Conservation (phyloP, 176 grass and related monocot genomes). For the Puccinellia tenuiflora region DNA sequence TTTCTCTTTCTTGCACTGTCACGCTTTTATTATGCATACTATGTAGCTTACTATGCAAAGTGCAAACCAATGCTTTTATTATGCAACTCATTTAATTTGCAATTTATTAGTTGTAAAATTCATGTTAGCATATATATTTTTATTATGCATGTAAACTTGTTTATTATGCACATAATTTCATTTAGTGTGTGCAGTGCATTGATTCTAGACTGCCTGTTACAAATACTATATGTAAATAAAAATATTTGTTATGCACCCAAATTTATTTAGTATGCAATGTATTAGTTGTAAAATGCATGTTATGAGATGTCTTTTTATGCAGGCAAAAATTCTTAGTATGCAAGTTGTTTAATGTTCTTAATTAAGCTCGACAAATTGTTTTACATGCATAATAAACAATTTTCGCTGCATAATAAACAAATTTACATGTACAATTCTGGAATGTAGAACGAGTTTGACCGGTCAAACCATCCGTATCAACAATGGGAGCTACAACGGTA, state of each 20-base stretch:
- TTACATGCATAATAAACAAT: constrained; percentile 5
- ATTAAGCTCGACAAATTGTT: not conserved
- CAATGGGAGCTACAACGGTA: not conserved
- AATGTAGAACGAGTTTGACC: constrained; percentile 8
- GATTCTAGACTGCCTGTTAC: too few relatives aligned
- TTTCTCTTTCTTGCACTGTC: too few relatives aligned
- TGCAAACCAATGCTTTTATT: too few relatives aligned
- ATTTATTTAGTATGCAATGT: not conserved
- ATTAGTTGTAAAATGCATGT: not conserved
- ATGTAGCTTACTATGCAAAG: too few relatives aligned
- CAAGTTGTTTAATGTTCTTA: not conserved
- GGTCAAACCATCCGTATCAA: not conserved
- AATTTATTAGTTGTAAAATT: too few relatives aligned
- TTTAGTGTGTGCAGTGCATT: too few relatives aligned
- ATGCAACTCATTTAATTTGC: too few relatives aligned
- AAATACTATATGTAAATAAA: too few relatives aligned
- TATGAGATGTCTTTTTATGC: not conserved
- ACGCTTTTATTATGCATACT: too few relatives aligned
- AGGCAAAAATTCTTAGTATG: not conserved
- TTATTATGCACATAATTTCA: too few relatives aligned
- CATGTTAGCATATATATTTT: too few relatives aligned
- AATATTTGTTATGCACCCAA: not conserved
- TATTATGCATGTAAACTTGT: too few relatives aligned
- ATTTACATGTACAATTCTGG: not conserved
- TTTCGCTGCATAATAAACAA: constrained; percentile 1